These are phyloP conservation scores for Aspergillus nomiae DNA, from an alignment of 2,329 filamentous ascomycete species.

Conservation along the genomic window DNA sequence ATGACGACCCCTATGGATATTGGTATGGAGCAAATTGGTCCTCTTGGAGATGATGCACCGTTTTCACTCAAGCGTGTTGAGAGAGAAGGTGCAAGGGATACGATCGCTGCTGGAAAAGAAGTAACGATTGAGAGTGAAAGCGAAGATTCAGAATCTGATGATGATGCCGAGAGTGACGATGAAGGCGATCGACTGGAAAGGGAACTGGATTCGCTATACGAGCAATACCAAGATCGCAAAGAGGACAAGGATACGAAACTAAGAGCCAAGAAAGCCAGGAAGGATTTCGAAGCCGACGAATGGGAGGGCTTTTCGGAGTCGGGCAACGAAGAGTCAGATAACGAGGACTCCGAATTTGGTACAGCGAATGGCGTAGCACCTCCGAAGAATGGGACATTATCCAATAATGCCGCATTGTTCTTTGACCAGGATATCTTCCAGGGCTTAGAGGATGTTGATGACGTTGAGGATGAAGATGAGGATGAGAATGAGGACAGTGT, in stretches of 20 bases:
- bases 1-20: constrained; percentile 97
- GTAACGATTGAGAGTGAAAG: constrained; percentile 59
- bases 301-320: constrained; percentile 85
- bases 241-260: constrained; percentile 82
- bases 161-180: constrained; percentile 65
- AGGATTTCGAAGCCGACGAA: constrained; percentile 80
- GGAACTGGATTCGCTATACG: constrained; percentile 86
- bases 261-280: constrained; percentile 83
- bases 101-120: constrained; percentile 79
- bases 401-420: constrained; percentile 81
- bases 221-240: constrained; percentile 78
- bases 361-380: constrained; percentile 28
- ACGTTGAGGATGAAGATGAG: constrained; percentile 57
- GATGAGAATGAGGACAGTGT: constrained; percentile 59
- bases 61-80: constrained; percentile 84
- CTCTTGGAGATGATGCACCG: constrained; percentile 77
- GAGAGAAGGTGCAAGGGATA: constrained; percentile 68
- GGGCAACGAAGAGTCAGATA: constrained; percentile 62
- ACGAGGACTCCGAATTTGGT: constrained; percentile 51
- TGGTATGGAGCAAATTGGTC: constrained; percentile 82
- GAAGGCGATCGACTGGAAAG: constrained; percentile 81
- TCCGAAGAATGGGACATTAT: constrained; percentile 59
- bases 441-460: constrained; percentile 69
- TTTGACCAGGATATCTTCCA: constrained; percentile 96
- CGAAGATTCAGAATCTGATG: constrained; percentile 62